Percentiles rank a stretch among this genome's conserved stretches.
phyloP scores from a whole-genome alignment of 1,139 yeast species.

The Suhomyces panamericanus region DNA sequence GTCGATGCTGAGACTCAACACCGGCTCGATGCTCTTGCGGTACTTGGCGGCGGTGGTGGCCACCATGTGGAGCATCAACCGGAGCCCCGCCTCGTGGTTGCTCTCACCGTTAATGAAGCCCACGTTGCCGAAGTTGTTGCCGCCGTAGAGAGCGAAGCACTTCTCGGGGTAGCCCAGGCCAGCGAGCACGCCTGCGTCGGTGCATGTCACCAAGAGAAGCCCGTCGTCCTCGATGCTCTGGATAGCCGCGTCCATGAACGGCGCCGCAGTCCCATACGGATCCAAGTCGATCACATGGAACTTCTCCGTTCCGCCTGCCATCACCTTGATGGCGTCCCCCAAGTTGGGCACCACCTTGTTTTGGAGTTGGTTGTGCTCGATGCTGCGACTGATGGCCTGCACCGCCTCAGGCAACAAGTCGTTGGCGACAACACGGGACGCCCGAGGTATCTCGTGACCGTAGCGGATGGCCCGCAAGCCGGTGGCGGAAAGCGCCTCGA shows the following conservation, averaged over 20 bases:
- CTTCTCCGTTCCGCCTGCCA: conserved; percentile 51
- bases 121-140: conserved; percentile 66
- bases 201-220: conserved; percentile 83
- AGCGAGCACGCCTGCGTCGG: conserved; percentile 93
- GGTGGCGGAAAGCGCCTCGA: conserved; percentile 93
- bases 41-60: conserved; percentile 87
- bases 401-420: conserved; percentile 88
- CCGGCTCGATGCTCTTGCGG: conserved; percentile 83
- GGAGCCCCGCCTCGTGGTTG: conserved; percentile 88
- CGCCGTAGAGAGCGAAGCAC: conserved; percentile 92
- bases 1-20: conserved; percentile 81
- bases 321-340: conserved; percentile 86
- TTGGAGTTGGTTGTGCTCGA: conserved; percentile 60
- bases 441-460: conserved; percentile 82
- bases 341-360: conserved; percentile 59
- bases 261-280: conserved; percentile 97
- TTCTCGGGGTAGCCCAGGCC: conserved; percentile 97
- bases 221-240: conserved; percentile 84
- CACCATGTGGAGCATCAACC: conserved; percentile 76
- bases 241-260: conserved; percentile 88
- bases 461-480: conserved; percentile 93
- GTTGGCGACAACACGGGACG: conserved; percentile 76
- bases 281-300: conserved; percentile 91
- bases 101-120: conserved; percentile 68
- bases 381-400: conserved; percentile 70